Evolutionary conservation across 1,284 basidiomycete species (phyloP), one percentile per base, ranked within the genome.

Genomic region (Cryptococcus wingfieldii): DNA sequence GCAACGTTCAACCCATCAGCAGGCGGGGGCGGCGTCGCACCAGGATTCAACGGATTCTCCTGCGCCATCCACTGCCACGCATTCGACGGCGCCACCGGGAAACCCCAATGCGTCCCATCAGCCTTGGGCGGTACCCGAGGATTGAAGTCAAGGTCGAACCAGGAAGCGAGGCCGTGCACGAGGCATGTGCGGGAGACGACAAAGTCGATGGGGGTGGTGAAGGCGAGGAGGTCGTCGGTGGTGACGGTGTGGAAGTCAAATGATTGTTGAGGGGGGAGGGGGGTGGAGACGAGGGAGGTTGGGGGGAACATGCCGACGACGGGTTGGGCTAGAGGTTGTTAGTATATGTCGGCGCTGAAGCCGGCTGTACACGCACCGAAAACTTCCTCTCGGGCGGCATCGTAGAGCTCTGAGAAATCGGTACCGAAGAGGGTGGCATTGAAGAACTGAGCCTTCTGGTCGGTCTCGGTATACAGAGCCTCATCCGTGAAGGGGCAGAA

Each of bases 401-500:
- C 52, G 55, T 72, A 72, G 47, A 77, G 56, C 5, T 67, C 72
- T 2, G 65, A 61, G 50, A 76, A 77, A 60, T 77, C 74, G 31
- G 74, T 76, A 4, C 72, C 76, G 42, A 77, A 77, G 9, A 78
- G 57, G 2, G 72, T 73, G 39, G 73, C 66, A 53, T 75, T 72
- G 67, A 78, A 78, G 65, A 78, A 78, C 47, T 72, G 67, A 1
- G 74, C 75, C 69, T 80, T 80, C 53, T 70, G 72, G 28, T 77
- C 74, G 2, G 78, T 79, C 60, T 81, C 79, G 46, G 70, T 72
- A 66, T 74, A 79, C n/a, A 81, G 67, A 1, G 67, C 73, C 58
- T 79, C 76, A 58, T 81, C 80, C 8, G 76, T 73, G 58, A 81
- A 78, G 0, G 79, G 79, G 16, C 76, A 73, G 45, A 80, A 77